Evolutionary conservation across 371 early-diverging fungal species (phyloP).

Genomic region (Actinomortierella wolfii): DNA sequence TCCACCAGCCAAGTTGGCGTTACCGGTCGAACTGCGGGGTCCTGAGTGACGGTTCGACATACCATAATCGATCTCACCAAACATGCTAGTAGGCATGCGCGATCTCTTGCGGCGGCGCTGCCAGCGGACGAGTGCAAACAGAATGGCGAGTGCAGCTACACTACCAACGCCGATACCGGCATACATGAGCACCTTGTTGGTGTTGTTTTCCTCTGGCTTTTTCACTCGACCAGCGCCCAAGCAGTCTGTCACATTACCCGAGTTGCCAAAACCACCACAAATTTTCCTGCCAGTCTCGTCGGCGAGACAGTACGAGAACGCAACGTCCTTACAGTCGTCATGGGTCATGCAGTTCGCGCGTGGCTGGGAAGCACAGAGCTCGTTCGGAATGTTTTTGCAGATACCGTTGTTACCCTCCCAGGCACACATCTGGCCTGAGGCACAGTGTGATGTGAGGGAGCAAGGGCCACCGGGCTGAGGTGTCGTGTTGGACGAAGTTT

Average conservation of each 20-base stretch:
- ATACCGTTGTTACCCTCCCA: conserved; percentile 3
- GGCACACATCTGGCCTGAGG: not conserved
- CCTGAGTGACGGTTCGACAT: conserved; percentile 23
- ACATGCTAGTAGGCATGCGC: conserved; percentile 26
- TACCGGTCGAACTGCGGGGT: no score
- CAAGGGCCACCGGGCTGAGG: no score
- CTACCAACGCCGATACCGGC: conserved; percentile 40
- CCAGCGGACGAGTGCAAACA: conserved; percentile 38
- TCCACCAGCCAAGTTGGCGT: not conserved
- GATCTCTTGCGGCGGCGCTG: conserved; percentile 35
- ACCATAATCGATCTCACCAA: conserved; percentile 38
- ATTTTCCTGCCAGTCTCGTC: not conserved
- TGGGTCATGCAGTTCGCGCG: conserved; percentile 6
- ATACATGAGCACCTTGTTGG: conserved; percentile 13
- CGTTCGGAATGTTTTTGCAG: not conserved
- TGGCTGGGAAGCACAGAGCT: conserved; percentile 8
- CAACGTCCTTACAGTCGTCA: conserved; percentile 13
- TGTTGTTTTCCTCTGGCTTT: not conserved
- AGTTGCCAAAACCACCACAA: conserved; percentile 20
- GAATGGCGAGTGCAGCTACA: conserved; percentile 20
- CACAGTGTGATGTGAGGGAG: no score
- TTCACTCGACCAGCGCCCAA: not conserved
- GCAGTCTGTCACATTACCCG: conserved; percentile 12
- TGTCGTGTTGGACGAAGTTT: no score
- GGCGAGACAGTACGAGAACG: conserved; percentile 15